Conservation (phyloP, 768 basidiomycete genomes). For the Suillus brevipes region DNA sequence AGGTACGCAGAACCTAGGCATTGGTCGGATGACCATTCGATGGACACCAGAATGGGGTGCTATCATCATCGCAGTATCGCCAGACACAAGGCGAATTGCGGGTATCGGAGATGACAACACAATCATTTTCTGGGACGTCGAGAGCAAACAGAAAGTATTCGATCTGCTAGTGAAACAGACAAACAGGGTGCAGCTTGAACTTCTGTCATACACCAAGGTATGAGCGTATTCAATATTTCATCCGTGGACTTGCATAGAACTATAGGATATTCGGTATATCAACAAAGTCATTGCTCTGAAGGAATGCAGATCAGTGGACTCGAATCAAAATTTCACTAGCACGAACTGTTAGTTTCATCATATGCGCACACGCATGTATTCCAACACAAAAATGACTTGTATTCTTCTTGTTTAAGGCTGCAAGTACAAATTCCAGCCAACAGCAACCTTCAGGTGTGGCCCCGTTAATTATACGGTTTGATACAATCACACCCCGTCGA, state of each 20-base stretch:
- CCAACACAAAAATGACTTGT: neutral
- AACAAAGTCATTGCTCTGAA: neutral
- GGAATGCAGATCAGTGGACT: neutral
- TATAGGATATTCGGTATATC: neutral
- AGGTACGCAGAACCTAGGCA: too few relatives aligned
- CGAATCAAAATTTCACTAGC: neutral
- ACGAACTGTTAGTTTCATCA: neutral
- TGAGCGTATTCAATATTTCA: neutral
- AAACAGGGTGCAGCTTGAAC: too few relatives aligned
- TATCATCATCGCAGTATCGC: too few relatives aligned
- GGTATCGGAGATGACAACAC: too few relatives aligned
- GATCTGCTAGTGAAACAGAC: too few relatives aligned
- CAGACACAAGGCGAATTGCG: too few relatives aligned
- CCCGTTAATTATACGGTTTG: neutral
- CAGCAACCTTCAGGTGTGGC: neutral
- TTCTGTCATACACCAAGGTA: neutral
- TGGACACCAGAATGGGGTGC: too few relatives aligned
- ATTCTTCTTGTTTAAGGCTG: neutral
- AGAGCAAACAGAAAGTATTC: too few relatives aligned
- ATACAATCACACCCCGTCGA: neutral
- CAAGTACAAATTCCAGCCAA: neutral
- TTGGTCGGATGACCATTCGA: too few relatives aligned
- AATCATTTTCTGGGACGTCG: too few relatives aligned
- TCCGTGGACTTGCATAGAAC: neutral
- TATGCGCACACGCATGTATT: neutral